phyloP scores from a whole-genome alignment of 805 yeast genomes.

The Saturnispora dispora region DNA sequence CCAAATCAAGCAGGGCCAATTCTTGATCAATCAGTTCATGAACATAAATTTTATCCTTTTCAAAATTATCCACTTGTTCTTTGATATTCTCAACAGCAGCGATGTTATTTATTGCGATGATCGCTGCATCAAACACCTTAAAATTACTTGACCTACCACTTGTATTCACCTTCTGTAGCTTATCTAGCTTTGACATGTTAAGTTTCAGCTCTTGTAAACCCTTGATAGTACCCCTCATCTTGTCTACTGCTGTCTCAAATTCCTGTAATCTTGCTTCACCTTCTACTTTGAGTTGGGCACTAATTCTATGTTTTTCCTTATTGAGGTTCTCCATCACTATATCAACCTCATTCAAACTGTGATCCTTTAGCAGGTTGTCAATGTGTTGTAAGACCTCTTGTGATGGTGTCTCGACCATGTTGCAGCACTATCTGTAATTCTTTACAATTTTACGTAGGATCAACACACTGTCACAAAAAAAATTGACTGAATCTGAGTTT shows the following conservation, averaged over 20 bases:
- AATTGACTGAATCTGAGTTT: not conserved
- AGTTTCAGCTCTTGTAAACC: slow-evolving; percentile 44
- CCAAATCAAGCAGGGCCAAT: slow-evolving; percentile 12
- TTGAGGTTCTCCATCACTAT: slow-evolving; percentile 44
- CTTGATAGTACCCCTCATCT: slow-evolving; percentile 26
- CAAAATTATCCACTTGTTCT: slow-evolving; percentile 50
- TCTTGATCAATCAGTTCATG: slow-evolving; percentile 44
- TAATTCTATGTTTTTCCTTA: slow-evolving; percentile 68
- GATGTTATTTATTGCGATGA: slow-evolving; percentile 63
- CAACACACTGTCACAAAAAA: not conserved
- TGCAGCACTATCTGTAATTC: not conserved
- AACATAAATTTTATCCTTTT: slow-evolving; percentile 40
- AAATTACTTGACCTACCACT: slow-evolving; percentile 55
- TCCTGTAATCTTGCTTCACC: slow-evolving; percentile 39
- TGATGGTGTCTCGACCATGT: slow-evolving; percentile 1
- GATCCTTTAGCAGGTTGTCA: not conserved
- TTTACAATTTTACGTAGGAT: not conserved
- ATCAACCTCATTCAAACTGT: slow-evolving; percentile 30
- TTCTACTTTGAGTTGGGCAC: slow-evolving; percentile 62
- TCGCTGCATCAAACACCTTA: slow-evolving; percentile 57
- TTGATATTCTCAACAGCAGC: slow-evolving; percentile 59
- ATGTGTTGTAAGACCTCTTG: not conserved
- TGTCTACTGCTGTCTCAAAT: slow-evolving; percentile 17
- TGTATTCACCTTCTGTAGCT: slow-evolving; percentile 34
- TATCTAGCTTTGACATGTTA: slow-evolving; percentile 23